These are phyloP conservation scores for Xylariaceae sp. DNA, from an alignment of 2,329 filamentous ascomycete species.

Conservation along the genomic window DNA sequence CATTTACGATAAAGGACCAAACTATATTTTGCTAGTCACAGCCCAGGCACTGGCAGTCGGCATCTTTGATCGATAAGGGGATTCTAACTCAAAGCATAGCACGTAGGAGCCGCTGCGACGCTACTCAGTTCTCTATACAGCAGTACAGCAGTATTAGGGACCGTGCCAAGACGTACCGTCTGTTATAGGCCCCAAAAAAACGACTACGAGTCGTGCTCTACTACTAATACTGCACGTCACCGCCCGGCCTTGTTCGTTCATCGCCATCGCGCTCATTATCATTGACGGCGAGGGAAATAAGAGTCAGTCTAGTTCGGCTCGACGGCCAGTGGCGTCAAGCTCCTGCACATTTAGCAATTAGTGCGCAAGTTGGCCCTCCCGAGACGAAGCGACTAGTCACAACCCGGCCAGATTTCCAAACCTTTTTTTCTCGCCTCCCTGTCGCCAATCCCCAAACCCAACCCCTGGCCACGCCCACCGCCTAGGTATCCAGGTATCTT, in stretches of 20 bases:
- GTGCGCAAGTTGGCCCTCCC: conserved; percentile 15
- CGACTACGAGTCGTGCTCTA: conserved; percentile 22
- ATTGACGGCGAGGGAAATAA: conserved; percentile 33
- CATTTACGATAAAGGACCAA: conserved; percentile 5
- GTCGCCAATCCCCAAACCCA: conserved; percentile 37
- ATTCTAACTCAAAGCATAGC: background rate
- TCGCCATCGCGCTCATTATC: conserved; percentile 21
- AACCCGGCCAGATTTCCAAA: conserved; percentile 34
- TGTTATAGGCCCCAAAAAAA: conserved; percentile 12
- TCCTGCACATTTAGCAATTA: conserved; percentile 24
- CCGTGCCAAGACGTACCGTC: conserved; percentile 19
- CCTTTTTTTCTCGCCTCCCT: conserved; percentile 27
- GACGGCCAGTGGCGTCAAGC: conserved; percentile 34
- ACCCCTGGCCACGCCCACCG: conserved; percentile 31
- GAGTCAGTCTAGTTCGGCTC: conserved; percentile 41
- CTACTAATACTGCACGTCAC: conserved; percentile 32
- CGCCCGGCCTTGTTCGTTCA: conserved; percentile 25
- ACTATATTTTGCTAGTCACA: too few species aligned
- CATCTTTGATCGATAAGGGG: too few species aligned
- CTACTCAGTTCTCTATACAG: conserved; percentile 1
- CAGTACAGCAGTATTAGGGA: background rate
- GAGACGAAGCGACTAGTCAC: conserved; percentile 34
- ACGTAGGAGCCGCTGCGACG: conserved; percentile 18
- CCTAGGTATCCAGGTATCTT: conserved; percentile 25
- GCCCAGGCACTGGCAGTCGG: too few species aligned